Conservation (phyloP, 2,329 filamentous ascomycete genomes). For the Apiospora sp. region DNA sequence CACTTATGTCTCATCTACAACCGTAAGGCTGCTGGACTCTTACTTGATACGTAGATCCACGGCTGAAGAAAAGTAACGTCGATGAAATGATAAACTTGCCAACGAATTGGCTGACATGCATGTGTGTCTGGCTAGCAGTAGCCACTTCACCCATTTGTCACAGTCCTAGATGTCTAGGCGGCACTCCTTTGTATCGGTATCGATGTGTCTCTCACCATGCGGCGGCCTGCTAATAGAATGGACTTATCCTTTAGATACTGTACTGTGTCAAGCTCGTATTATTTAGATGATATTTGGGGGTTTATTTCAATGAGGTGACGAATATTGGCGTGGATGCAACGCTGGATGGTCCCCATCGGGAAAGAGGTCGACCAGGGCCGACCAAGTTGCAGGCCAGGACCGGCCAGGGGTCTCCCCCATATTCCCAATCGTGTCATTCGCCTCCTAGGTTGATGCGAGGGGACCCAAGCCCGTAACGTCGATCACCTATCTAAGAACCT, state of each 20-base stretch:
- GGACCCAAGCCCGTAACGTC: constrained; percentile 8
- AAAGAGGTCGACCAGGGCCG: background rate
- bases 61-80: background rate
- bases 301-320: constrained; percentile 6
- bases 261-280: constrained; percentile 20
- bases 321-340: background rate
- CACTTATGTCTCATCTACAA: constrained; percentile 8
- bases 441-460: background rate
- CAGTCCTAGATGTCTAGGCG: background rate
- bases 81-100: constrained; percentile 1
- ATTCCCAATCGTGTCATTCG: background rate
- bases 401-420: background rate
- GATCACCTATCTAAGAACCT: constrained; percentile 17
- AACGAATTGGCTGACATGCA: constrained; percentile 13
- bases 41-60: constrained; percentile 10
- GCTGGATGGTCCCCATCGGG: background rate
- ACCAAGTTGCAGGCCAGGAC: background rate
- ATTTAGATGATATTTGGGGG: background rate
- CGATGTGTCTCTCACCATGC: background rate
- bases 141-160: background rate
- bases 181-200: background rate
- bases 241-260: background rate
- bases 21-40: constrained; percentile 15
- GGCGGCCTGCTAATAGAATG: no score
- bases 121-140: background rate